Percentiles rank a stretch among this genome's conserved stretches.
These are phyloP conservation scores for Triticum timopheevii DNA, from an alignment of 176 grass and related monocot genomes.

Conservation along the genomic window DNA sequence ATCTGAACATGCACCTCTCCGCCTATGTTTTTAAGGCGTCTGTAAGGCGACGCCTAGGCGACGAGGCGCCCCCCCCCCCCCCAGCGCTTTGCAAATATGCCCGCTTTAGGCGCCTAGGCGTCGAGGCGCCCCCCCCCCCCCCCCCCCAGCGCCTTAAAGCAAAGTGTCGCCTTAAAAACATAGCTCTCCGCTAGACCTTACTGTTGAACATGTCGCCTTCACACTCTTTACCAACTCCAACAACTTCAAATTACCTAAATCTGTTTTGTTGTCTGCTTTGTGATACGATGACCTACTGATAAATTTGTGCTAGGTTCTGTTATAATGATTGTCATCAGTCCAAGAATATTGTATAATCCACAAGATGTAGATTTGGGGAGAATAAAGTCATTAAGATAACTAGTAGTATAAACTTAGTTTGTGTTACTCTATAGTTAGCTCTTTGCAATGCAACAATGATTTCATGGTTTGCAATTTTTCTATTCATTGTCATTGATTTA, in stretches of 20 bases:
- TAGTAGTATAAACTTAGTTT: not conserved
- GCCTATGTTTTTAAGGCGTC: no score
- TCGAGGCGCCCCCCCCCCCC: no score
- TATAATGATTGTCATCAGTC: not conserved
- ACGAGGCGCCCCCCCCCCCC: no score
- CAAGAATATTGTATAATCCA: not conserved
- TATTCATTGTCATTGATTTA: not conserved
- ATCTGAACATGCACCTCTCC: no score
- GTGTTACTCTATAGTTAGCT: constrained; percentile 12
- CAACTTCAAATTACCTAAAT: not conserved
- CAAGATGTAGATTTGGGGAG: not conserved
- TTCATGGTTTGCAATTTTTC: not conserved
- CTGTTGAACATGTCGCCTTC: no score
- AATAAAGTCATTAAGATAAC: not conserved
- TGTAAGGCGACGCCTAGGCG: no score
- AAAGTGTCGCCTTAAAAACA: no score
- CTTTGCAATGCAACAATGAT: not conserved
- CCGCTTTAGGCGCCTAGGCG: no score
- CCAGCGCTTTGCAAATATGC: no score
- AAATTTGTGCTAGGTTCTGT: not conserved
- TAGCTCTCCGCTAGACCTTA: no score
- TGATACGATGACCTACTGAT: constrained; percentile 17
- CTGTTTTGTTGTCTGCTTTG: not conserved
- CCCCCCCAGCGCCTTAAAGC: no score
- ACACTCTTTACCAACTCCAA: not conserved